A percentile compares a stretch with the other conserved stretches of the same genome.
phyloP scores from a whole-genome alignment of 306 rosid genomes.

The Corylus americana region DNA sequence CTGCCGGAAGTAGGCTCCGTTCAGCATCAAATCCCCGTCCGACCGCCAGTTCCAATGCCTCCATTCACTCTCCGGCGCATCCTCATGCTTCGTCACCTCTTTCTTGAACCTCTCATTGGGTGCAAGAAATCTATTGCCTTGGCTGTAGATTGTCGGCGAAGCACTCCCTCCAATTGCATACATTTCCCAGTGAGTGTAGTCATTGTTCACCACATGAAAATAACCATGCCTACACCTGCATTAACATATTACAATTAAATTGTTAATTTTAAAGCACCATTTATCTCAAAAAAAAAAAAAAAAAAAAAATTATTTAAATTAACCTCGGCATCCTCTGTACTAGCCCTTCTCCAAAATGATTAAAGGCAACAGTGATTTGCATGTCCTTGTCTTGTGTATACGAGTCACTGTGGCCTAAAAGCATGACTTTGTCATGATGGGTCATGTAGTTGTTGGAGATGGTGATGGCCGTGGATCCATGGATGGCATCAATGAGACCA shows the following conservation, averaged over 20 bases:
- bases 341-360: slow-evolving; percentile 94
- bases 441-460: slow-evolving; percentile 84
- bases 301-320: not conserved
- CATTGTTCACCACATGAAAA: slow-evolving; percentile 92
- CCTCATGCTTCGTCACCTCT: slow-evolving; percentile 83
- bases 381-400: slow-evolving; percentile 66
- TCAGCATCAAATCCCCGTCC: slow-evolving; percentile 75
- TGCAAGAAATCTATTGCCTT: slow-evolving; percentile 83
- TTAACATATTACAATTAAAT: not conserved
- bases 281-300: too few relatives aligned
- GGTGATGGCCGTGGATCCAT: slow-evolving; percentile 86
- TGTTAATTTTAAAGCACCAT: too few relatives aligned
- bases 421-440: slow-evolving; percentile 94
- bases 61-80: slow-evolving; percentile 67
- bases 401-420: slow-evolving; percentile 84
- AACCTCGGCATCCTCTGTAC: slow-evolving; percentile 97
- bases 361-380: slow-evolving; percentile 84
- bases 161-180: slow-evolving; percentile 95
- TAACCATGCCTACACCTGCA: slow-evolving; percentile 85
- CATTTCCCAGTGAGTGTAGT: slow-evolving; percentile 97
- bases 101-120: slow-evolving; percentile 56
- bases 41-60: slow-evolving; percentile 85
- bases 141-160: slow-evolving; percentile 77
- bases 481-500: slow-evolving; percentile 82
- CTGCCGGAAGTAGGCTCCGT: slow-evolving; percentile 75